A percentile compares a stretch with the other conserved stretches of the same genome.
Conservation (phyloP, 2,329 filamentous ascomycete genomes). For the Ceratocystis huliohia region DNA sequence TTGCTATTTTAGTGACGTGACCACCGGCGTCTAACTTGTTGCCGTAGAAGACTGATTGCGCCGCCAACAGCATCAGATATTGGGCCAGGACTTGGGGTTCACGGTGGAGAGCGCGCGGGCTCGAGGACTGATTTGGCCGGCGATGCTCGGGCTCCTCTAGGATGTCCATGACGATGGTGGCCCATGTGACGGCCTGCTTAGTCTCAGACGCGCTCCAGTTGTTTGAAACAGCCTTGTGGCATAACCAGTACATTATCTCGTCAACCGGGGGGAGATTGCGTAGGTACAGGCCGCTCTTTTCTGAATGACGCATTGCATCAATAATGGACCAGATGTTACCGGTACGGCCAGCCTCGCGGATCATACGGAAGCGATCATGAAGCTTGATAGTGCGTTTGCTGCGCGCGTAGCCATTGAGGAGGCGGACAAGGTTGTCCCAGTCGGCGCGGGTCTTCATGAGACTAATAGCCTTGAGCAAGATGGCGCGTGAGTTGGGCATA, state of each 20-base stretch:
- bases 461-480: constrained; percentile 30
- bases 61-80: constrained; percentile 34
- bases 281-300: constrained; percentile 36
- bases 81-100: constrained; percentile 35
- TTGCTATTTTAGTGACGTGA: constrained; percentile 30
- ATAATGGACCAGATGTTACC: constrained; percentile 37
- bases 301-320: constrained; percentile 37
- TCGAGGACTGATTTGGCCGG: constrained; percentile 21
- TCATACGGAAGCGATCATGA: constrained; percentile 30
- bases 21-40: constrained; percentile 27
- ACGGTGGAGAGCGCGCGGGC: constrained; percentile 27
- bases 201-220: constrained; percentile 30
- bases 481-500: constrained; percentile 33
- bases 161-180: constrained; percentile 38
- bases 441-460: constrained; percentile 39
- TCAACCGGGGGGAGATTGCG: constrained; percentile 26
- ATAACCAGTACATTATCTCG: constrained; percentile 30
- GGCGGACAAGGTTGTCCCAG: constrained; percentile 39
- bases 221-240: constrained; percentile 33
- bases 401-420: constrained; percentile 39
- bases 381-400: constrained; percentile 31
- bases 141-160: constrained; percentile 34
- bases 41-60: constrained; percentile 29
- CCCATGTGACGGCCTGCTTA: constrained; percentile 34
- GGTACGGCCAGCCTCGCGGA: constrained; percentile 31